These are phyloP conservation scores for Beauveria bassiana DNA, from an alignment of 2,329 filamentous ascomycete genomes.

Conservation along the genomic window DNA sequence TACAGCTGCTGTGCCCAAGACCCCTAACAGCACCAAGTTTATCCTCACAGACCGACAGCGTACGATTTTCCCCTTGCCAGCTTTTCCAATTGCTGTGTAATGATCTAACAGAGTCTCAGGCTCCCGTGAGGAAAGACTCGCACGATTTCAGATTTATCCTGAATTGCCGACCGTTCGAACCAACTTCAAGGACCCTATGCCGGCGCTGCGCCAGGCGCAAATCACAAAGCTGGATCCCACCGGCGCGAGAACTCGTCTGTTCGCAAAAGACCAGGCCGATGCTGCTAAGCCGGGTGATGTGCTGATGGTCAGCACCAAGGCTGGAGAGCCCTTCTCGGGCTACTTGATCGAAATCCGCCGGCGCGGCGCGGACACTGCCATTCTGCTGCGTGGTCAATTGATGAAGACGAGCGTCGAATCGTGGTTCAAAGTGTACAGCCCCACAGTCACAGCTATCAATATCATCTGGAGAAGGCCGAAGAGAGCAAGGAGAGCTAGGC, in stretches of 20 bases:
- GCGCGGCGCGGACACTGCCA: conserved; percentile 80
- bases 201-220: conserved; percentile 58
- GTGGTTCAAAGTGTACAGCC: conserved; percentile 94
- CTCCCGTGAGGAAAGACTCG: conserved; percentile 26
- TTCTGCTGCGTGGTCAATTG: conserved; percentile 78
- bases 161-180: conserved; percentile 47
- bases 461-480: conserved; percentile 81
- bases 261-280: conserved; percentile 69
- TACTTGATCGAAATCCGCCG: conserved; percentile 82
- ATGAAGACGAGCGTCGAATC: conserved; percentile 88
- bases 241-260: conserved; percentile 73
- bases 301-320: conserved; percentile 74
- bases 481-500: conserved; percentile 75
- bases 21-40: conserved; percentile 17
- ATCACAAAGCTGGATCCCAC: conserved; percentile 73
- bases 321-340: conserved; percentile 80
- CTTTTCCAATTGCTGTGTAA: not conserved
- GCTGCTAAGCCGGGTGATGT: conserved; percentile 81
- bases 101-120: conserved; percentile 20
- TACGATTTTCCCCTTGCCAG: conserved; percentile 18
- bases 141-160: conserved; percentile 45
- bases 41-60: conserved; percentile 27
- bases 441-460: conserved; percentile 83
- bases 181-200: conserved; percentile 59
- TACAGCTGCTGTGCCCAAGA: conserved; percentile 23